Evolutionary conservation across 331 rosid species (phyloP), one percentile per base, ranked within the genome.

Genomic region (Spiraea crenata): DNA sequence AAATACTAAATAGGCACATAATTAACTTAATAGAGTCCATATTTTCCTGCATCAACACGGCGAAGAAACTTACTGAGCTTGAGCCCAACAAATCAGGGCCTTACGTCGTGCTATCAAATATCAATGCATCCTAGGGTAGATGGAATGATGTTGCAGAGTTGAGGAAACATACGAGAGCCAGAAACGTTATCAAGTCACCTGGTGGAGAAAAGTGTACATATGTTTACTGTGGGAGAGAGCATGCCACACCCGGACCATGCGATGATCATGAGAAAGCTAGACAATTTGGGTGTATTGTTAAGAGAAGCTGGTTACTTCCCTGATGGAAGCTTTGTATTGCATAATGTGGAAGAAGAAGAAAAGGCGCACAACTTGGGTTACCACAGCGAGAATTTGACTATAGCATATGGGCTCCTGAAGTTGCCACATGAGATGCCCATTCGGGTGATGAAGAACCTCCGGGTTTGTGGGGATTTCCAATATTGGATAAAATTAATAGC

Each of bases 301-400:
- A 56, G 61, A 11, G 61, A 56, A 56, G 39, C 61, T n/a, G 87
- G 81, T 51, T 82, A 63, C 61, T 57, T 74, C 63, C 82, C 88
- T 0, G 86, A 84, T 63, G 67, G 20, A 31, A 79, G 77, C 71
- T 84, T 78, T 51, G 85, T 84, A 16, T 70, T 81, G 80, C 88
- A 84, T 66, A 86, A 84, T 65, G 88, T 84, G 3, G 84, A 84
- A 63, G 88, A 81, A 54, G 85, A 84, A 38, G 88, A 81, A 65
- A 84, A 81, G 67, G 88, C 51, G 47, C 79, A 84, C n/a, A 84
- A 76, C 42, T 81, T 84, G 44, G 42, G 42, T 58, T 12, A 7
- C n/a, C 88, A 84, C 50, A 81, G 82, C 12, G 88, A 84, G 84
- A 80, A 83, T 66, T 50, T 81, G 57, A 82, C 86, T 3, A 81